A percentile compares a stretch with the other conserved stretches of the same genome.
Conservation (phyloP, 2,329 filamentous ascomycete species). For the Sphaerulina vaccinii region DNA sequence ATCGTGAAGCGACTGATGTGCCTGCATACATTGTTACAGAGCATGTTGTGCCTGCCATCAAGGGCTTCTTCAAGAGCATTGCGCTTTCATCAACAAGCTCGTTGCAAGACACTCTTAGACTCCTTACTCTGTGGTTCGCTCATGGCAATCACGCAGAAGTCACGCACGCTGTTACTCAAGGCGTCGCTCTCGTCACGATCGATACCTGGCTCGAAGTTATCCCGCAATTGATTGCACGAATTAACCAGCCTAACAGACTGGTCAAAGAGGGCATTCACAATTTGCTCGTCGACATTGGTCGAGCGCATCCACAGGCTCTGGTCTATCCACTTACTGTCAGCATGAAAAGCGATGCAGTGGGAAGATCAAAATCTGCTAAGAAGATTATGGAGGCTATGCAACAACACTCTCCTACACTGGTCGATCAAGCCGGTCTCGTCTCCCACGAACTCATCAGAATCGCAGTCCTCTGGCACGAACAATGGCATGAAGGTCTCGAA, state of each 20-base stretch:
- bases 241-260: conserved; percentile 89
- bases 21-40: conserved; percentile 72
- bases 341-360: conserved; percentile 89
- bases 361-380: conserved; percentile 81
- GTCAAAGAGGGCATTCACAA: conserved; percentile 91
- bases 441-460: conserved; percentile 96
- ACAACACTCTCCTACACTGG: conserved; percentile 85
- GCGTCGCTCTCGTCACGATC: conserved; percentile 86
- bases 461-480: conserved; percentile 95
- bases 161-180: conserved; percentile 82
- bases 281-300: conserved; percentile 85
- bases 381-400: conserved; percentile 99
- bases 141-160: conserved; percentile 88
- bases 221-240: conserved; percentile 92
- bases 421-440: conserved; percentile 92
- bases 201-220: conserved; percentile 99
- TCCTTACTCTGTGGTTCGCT: conserved; percentile 94
- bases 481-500: conserved; percentile 97
- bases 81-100: conserved; percentile 87
- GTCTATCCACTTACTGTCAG: conserved; percentile 97
- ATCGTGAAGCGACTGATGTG: conserved; percentile 57
- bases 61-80: conserved; percentile 97
- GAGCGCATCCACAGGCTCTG: conserved; percentile 90
- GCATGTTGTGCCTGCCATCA: conserved; percentile 90
- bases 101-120: conserved; percentile 86